Evolutionary conservation across 768 basidiomycete species (phyloP).

Genomic region (Floccularia luteovirens): DNA sequence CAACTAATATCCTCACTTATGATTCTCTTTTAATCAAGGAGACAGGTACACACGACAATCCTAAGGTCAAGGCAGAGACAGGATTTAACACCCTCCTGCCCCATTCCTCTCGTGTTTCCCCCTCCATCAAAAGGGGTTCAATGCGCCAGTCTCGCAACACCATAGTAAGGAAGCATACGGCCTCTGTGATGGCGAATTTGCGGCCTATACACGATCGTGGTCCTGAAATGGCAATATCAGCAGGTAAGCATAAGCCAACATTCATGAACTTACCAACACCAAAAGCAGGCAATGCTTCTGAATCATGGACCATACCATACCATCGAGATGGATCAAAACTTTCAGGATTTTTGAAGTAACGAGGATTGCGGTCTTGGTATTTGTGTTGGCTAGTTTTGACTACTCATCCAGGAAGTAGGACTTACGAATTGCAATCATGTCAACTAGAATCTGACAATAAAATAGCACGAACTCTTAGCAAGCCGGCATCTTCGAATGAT

Average conservation of each 20-base stretch:
- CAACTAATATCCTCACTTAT: too few relatives aligned
- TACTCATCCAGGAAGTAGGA: neutral
- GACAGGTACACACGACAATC: neutral
- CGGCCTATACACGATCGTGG: conserved; percentile 4
- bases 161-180: conserved; percentile 3
- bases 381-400: neutral
- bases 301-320: conserved; percentile 15
- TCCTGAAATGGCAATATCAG: neutral
- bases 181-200: conserved; percentile 6
- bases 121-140: neutral
- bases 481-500: too few relatives aligned
- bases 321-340: conserved; percentile 28
- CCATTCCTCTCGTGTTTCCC: neutral
- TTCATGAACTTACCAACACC: conserved; percentile 5
- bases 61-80: neutral
- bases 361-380: conserved; percentile 24
- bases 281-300: conserved; percentile 6
- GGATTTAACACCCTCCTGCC: neutral
- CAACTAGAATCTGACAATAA: neutral
- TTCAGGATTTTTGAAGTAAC: conserved; percentile 26
- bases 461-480: too few relatives aligned
- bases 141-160: conserved; percentile 2
- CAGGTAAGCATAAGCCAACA: neutral
- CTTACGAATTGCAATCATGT: conserved; percentile 2
- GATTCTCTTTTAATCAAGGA: conserved; percentile 19